Evolutionary conservation across 2,329 filamentous ascomycete species (phyloP), one percentile per base, ranked within the genome.

Genomic region (Ophiocordyceps camponoti-saundersi): DNA sequence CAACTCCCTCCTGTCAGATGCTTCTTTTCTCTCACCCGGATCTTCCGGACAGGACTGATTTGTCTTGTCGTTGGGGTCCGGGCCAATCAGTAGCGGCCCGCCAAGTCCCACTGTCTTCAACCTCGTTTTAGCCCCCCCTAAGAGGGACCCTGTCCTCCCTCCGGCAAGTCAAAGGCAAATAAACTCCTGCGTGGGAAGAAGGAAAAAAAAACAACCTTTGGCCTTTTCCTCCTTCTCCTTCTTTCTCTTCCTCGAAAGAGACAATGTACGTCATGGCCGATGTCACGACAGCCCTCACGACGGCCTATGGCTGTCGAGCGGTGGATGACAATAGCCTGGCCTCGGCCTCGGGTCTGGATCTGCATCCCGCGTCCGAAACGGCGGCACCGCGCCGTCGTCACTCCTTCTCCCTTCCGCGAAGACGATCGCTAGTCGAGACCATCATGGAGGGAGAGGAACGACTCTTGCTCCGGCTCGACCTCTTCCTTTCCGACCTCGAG

Each of bases 401-500:
- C 54, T 80, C 77, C 3, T 75, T 72, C 47, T 75, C 75, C 49
- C 63, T 73, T 47, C 73, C 72, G 2, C 64, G 76, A 53, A 66
- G 75, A 53, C 76, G 72, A 53, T 79, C 75, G 12, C 65, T 78
- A n/a, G 71, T 78, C 36, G 70, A 72, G 54, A 69, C 73, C 47
- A 70, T 77, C 51, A 74, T 80, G 65, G 78, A 82, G 41, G 70
- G 73, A 36, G 78, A 82, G 52, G 78, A 82, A 54, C 67, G 70
- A 21, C 60, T 82, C 30, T 57, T 81, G 47, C 65, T 81, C 46
- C 79, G 74, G 67, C 76, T 92, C 45, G 86, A 92, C 58, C 66
- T 83, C 45, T 92, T 93, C 61, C 72, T 98, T 47, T 75, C 81
- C 39, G 88, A 96, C 60, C 73, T 98, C 42, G 89, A 93, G 64